A percentile compares a stretch with the other conserved stretches of the same genome.
phyloP scores from a whole-genome alignment of 106 monocot species.

The Vanilla planifolia region DNA sequence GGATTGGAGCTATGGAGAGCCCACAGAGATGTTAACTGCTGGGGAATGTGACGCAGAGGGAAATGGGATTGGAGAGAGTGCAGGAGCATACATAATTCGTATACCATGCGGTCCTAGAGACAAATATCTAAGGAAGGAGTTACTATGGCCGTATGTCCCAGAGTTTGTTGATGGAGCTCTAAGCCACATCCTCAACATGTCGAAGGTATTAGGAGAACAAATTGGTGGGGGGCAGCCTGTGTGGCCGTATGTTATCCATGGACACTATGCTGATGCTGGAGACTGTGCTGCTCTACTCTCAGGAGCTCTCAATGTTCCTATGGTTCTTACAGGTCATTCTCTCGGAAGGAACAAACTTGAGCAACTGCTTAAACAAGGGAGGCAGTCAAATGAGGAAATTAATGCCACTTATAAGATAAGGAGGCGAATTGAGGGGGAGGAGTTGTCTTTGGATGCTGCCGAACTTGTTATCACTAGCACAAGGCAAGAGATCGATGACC shows the following conservation, averaged over 20 bases:
- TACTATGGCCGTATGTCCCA: slow-evolving; percentile 83
- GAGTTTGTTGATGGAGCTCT: slow-evolving; percentile 95
- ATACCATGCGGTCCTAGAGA: slow-evolving; percentile 76
- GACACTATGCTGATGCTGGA: slow-evolving; percentile 97
- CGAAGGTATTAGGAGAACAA: slow-evolving; percentile 79
- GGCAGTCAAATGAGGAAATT: slow-evolving; percentile 86
- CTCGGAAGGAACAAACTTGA: slow-evolving; percentile 89
- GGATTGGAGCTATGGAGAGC: slow-evolving; percentile 95
- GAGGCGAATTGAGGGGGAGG: slow-evolving; percentile 90
- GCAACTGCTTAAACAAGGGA: slow-evolving; percentile 85
- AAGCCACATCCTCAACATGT: slow-evolving; percentile 83
- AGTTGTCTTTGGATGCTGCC: slow-evolving; percentile 74
- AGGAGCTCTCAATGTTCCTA: slow-evolving; percentile 86
- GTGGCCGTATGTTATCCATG: slow-evolving; percentile 94
- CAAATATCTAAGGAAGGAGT: slow-evolving; percentile 73
- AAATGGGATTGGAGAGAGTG: slow-evolving; percentile 61
- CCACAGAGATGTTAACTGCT: slow-evolving; percentile 76
- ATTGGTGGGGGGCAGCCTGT: slow-evolving; percentile 72
- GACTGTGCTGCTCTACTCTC: slow-evolving; percentile 86
- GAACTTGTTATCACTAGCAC: slow-evolving; percentile 91
- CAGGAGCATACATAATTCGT: slow-evolving; percentile 81
- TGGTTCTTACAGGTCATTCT: slow-evolving; percentile 97
- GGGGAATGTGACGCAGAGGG: slow-evolving; percentile 56
- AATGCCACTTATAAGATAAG: slow-evolving; percentile 93
- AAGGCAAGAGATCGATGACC: slow-evolving; percentile 89